phyloP scores from a whole-genome alignment of 2,329 filamentous ascomycete species.

The Microcyclosporella mali region DNA sequence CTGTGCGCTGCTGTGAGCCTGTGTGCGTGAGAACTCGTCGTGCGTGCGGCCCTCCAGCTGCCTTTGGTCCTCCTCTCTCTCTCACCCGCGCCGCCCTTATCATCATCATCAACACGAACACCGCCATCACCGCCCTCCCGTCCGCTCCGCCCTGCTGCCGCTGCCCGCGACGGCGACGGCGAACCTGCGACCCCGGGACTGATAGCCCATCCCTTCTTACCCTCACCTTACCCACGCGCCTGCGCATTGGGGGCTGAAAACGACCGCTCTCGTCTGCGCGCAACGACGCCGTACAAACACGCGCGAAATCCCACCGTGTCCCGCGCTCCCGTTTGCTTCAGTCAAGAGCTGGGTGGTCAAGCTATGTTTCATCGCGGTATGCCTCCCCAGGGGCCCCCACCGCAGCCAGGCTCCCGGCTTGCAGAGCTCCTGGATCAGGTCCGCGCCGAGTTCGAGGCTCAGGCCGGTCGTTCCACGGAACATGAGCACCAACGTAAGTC shows the following conservation, averaged over 20 bases:
- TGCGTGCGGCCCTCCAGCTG: too few species aligned
- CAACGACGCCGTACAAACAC: conserved; percentile 1
- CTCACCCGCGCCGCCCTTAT: background rate
- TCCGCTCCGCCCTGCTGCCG: background rate
- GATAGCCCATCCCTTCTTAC: too few species aligned
- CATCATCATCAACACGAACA: conserved; percentile 3
- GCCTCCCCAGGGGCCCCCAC: conserved; percentile 47
- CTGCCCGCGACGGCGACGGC: background rate
- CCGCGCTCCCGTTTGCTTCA: too few species aligned
- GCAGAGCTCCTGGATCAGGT: conserved; percentile 90
- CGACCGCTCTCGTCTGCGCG: too few species aligned
- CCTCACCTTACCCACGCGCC: too few species aligned
- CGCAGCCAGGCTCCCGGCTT: conserved; percentile 65
- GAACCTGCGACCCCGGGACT: too few species aligned
- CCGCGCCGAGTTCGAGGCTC: conserved; percentile 78
- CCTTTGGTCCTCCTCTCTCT: background rate
- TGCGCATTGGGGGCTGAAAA: too few species aligned
- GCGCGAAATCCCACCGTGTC: too few species aligned
- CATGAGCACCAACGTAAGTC: conserved; percentile 90
- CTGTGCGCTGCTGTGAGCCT: too few species aligned
- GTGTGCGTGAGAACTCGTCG: too few species aligned
- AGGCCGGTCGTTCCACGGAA: conserved; percentile 66
- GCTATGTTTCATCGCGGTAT: conserved; percentile 89
- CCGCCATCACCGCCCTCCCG: background rate
- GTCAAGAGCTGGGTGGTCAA: conserved; percentile 11